Evolutionary conservation across 169 alveolate species (phyloP), one percentile per base, ranked within the genome.

Genomic region (Plasmodium gonderi): DNA sequence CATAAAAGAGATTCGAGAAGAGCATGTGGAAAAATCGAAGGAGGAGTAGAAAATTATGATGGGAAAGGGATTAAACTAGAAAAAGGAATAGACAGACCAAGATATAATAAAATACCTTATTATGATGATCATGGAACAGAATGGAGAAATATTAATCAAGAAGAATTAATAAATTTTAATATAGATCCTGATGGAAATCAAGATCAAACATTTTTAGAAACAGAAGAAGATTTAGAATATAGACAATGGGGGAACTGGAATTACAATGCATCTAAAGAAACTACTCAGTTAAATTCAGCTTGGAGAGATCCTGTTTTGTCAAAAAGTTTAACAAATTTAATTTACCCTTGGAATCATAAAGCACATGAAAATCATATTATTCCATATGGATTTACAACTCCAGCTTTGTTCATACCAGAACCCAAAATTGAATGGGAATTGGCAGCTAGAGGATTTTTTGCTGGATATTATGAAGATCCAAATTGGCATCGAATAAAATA

Each of bases 231-330:
- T 69, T 91, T 95, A 42, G 97, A 95, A 44, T 74, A 93, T 40
- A 92, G 96, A 64, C 96, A 94, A 85, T 95, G 97, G 97, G 97
- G 97, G 1, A 82, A 94, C 49, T 95, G 97, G 97, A 87, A 91
- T 33, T 93, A 89, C 33, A 40, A 64, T 31, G 14, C 54, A 12
- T 82, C 93, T 9, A 87, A 87, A 29, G 93, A 87, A 42, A 87
- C 87, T 3, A 87, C 93, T 14, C 93, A 87, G 20, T 87, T 87
- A 60, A 87, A 87, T 76, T 7, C 93, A 9, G 74, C 80, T n/a
- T 87, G 93, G 93, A 75, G 93, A 87, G 93, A 87, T 49, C 93
- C 93, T 4, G 93, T 87, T 9, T 23, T 87, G 20, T 87, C 93
- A 26, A 87, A 67, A 76, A 77, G 79, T 36, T 26, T 87, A n/a